A percentile compares a stretch with the other conserved stretches of the same genome.
Conservation (phyloP, 2,329 filamentous ascomycete species). For the Penicillium frequentans region DNA sequence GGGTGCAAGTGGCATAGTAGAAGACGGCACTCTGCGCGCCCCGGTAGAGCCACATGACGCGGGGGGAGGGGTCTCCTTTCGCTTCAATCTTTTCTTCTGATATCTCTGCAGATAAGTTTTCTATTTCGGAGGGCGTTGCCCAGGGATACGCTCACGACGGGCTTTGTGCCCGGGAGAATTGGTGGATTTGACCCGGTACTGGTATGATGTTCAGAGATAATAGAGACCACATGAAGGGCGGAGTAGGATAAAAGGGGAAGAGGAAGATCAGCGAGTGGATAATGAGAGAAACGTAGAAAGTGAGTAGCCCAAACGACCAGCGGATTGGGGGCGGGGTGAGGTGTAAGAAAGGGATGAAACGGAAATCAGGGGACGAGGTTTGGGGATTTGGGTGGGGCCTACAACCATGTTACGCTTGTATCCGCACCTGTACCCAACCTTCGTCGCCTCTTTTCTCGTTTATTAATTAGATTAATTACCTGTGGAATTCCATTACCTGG, state of each 20-base stretch:
- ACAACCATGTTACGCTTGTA: neutral
- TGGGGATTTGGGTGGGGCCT: neutral
- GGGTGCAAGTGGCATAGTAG: constrained; percentile 51
- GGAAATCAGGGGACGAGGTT: neutral
- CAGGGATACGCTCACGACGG: constrained; percentile 19
- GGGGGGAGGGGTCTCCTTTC: constrained; percentile 9
- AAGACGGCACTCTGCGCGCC: constrained; percentile 52
- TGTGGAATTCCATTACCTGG: neutral
- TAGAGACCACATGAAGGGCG: constrained; percentile 38
- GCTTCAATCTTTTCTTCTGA: constrained; percentile 1
- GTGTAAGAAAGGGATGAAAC: constrained; percentile 3
- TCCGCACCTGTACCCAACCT: neutral
- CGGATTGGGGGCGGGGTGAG: constrained; percentile 6
- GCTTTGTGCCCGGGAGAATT: constrained; percentile 24
- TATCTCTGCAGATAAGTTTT: neutral
- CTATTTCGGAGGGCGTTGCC: neutral
- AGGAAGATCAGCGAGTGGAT: neutral
- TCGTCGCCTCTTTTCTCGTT: neutral
- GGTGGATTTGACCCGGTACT: constrained; percentile 24
- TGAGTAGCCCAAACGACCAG: constrained; percentile 17
- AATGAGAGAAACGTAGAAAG: neutral
- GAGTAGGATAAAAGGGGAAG: constrained; percentile 11
- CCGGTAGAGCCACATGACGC: constrained; percentile 48
- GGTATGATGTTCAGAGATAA: constrained; percentile 22
- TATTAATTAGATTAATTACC: neutral